These are phyloP conservation scores for Peniophora sp. DNA, from an alignment of 1,284 basidiomycete species.

Conservation along the genomic window DNA sequence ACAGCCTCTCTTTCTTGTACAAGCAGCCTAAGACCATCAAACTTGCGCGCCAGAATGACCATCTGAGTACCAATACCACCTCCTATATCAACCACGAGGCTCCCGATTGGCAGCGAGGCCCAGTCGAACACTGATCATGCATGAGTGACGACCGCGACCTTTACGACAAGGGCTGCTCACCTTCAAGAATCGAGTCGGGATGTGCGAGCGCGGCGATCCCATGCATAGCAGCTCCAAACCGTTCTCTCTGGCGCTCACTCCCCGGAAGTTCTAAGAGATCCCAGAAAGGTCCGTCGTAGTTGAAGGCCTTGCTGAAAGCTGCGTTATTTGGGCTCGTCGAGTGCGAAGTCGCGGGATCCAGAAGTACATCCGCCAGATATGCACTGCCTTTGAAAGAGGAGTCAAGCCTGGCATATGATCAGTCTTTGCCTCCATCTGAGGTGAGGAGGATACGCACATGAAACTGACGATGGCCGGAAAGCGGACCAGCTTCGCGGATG, in stretches of 20 bases:
- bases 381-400: slow-evolving; percentile 25
- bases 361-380: slow-evolving; percentile 25
- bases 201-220: slow-evolving; percentile 4
- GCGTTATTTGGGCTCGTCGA: slow-evolving; percentile 22
- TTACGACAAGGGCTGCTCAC: too few relatives aligned
- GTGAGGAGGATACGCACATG: neutral
- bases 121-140: slow-evolving; percentile 1
- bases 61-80: slow-evolving; percentile 14
- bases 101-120: neutral
- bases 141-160: too few relatives aligned
- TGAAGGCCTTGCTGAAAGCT: slow-evolving; percentile 22
- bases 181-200: slow-evolving; percentile 18
- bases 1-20: neutral
- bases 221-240: slow-evolving; percentile 28
- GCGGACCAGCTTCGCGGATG: neutral
- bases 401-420: slow-evolving; percentile 21
- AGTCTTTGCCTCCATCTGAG: too few relatives aligned
- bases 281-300: slow-evolving; percentile 18
- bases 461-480: neutral
- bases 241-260: slow-evolving; percentile 15
- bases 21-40: slow-evolving; percentile 7
- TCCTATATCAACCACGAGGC: slow-evolving; percentile 13
- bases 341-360: slow-evolving; percentile 21
- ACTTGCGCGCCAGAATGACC: slow-evolving; percentile 7
- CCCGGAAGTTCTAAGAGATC: slow-evolving; percentile 22